phyloP scores from a whole-genome alignment of 495 filamentous ascomycete species.

The Trichoderma asperelloides region DNA sequence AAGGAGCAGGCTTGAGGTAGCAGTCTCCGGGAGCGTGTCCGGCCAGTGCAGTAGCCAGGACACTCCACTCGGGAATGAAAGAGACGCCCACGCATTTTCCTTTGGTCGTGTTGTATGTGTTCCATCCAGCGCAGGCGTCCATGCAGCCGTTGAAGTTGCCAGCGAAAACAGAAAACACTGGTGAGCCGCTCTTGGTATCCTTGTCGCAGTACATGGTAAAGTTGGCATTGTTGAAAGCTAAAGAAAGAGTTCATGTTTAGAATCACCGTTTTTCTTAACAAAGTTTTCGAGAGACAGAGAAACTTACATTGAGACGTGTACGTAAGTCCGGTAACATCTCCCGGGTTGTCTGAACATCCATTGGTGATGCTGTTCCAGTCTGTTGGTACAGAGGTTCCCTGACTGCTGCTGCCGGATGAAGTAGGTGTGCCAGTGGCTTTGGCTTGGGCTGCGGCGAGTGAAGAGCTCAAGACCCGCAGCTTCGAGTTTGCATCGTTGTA shows the following conservation, averaged over 20 bases:
- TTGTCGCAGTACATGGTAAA: conserved; percentile 34
- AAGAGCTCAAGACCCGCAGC: conserved; percentile 18
- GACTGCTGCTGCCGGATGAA: conserved; percentile 11
- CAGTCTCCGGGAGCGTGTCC: conserved; percentile 34
- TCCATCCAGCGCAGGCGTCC: conserved; percentile 37
- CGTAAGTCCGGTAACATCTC: conserved; percentile 20
- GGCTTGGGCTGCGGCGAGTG: conserved; percentile 10
- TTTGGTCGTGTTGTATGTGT: conserved; percentile 25
- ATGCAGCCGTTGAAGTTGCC: conserved; percentile 35
- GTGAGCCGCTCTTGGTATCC: conserved; percentile 20
- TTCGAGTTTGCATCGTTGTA: conserved; percentile 28
- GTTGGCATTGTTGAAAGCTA: conserved; percentile 24
- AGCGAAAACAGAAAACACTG: conserved; percentile 30
- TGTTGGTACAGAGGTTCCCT: conserved; percentile 9
- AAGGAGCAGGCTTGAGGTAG: conserved; percentile 35
- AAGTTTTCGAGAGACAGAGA: not conserved
- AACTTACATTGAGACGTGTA: conserved; percentile 18
- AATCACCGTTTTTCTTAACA: not conserved
- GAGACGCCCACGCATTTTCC: conserved; percentile 32
- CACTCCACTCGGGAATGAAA: conserved; percentile 36
- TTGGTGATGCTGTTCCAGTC: conserved; percentile 22
- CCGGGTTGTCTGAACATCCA: conserved; percentile 26
- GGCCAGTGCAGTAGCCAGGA: conserved; percentile 19
- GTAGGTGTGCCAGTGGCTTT: conserved; percentile 16
- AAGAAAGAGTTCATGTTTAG: not conserved